phyloP scores from a whole-genome alignment of 495 filamentous ascomycete genomes.

The Annulohypoxylon bovei region DNA sequence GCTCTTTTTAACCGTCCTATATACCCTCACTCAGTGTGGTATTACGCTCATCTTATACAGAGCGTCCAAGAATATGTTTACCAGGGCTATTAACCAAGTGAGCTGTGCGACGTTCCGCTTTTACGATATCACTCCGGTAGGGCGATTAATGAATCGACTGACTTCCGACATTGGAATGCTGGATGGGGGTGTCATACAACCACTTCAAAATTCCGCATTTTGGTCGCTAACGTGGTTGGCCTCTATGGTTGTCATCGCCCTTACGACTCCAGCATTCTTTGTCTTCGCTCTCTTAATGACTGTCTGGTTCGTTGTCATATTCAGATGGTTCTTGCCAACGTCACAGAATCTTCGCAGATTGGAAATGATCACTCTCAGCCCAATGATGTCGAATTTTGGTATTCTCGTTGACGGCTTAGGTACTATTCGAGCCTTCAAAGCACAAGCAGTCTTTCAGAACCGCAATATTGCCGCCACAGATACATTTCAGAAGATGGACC shows the following conservation, averaged over 20 bases:
- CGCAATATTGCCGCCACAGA: constrained; percentile 80
- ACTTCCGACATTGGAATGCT: constrained; percentile 86
- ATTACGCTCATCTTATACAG: constrained; percentile 78
- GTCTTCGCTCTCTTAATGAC: constrained; percentile 72
- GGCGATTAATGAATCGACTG: constrained; percentile 85
- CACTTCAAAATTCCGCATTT: constrained; percentile 73
- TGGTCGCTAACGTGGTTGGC: constrained; percentile 73
- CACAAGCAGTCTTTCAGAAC: constrained; percentile 77
- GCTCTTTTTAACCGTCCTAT: constrained; percentile 63
- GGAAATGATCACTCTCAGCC: constrained; percentile 84
- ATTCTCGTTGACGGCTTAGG: constrained; percentile 80
- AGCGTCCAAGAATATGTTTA: constrained; percentile 77
- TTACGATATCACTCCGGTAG: constrained; percentile 86
- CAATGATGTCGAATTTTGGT: constrained; percentile 86
- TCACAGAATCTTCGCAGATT: constrained; percentile 83
- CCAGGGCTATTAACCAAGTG: constrained; percentile 71
- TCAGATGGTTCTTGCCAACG: constrained; percentile 77
- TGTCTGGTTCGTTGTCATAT: constrained; percentile 70
- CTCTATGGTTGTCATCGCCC: constrained; percentile 77
- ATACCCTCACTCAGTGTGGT: constrained; percentile 64
- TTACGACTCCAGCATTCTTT: constrained; percentile 78
- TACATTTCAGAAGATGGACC: constrained; percentile 89
- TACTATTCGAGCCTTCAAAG: constrained; percentile 80
- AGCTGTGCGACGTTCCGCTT: constrained; percentile 84
- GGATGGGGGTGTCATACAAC: constrained; percentile 78